Evolutionary conservation across 352 stramenopile species (phyloP).

Genomic region (Phytophthora agathidicida): DNA sequence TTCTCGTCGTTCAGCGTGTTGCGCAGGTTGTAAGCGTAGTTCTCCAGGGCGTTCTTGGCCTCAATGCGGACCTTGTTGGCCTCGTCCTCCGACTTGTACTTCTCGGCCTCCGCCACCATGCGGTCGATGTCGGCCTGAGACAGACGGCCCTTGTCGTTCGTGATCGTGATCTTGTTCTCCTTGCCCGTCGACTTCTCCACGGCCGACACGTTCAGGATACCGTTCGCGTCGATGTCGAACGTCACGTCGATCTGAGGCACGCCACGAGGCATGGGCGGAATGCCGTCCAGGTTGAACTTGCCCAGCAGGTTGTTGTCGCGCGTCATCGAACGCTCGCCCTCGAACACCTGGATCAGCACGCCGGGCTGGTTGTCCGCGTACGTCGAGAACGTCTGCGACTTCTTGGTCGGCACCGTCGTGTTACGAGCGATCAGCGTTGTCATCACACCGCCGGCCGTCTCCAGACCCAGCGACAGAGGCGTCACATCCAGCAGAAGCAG

Average conservation of each 20-base stretch:
- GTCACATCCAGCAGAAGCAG: slow-evolving; percentile 90
- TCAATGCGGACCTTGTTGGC: slow-evolving; percentile 97
- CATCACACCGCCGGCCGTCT: slow-evolving; percentile 91
- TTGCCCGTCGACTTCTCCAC: slow-evolving; percentile 96
- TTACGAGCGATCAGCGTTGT: slow-evolving; percentile 88
- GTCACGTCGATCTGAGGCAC: slow-evolving; percentile 91
- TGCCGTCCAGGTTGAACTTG: slow-evolving; percentile 88
- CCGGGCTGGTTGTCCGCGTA: slow-evolving; percentile 88
- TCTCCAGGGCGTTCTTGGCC: slow-evolving; percentile 95
- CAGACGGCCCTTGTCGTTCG: slow-evolving; percentile 97
- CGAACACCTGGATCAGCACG: slow-evolving; percentile 91
- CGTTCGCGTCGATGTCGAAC: slow-evolving; percentile 91
- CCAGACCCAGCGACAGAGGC: slow-evolving; percentile 85
- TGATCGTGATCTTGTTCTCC: slow-evolving; percentile 98
- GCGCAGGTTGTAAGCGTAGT: slow-evolving; percentile 94
- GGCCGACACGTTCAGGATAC: slow-evolving; percentile 95
- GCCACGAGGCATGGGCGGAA: slow-evolving; percentile 90
- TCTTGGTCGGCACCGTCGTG: slow-evolving; percentile 90
- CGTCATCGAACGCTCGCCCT: slow-evolving; percentile 95
- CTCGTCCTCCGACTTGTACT: slow-evolving; percentile 98
- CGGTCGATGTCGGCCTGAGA: slow-evolving; percentile 98
- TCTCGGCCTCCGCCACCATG: slow-evolving; percentile 97
- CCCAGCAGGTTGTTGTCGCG: slow-evolving; percentile 92
- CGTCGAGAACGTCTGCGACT: slow-evolving; percentile 89
- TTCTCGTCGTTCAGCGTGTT: slow-evolving; percentile 95